phyloP scores from a whole-genome alignment of 306 rosid genomes.

The Gleditsia sinensis region DNA sequence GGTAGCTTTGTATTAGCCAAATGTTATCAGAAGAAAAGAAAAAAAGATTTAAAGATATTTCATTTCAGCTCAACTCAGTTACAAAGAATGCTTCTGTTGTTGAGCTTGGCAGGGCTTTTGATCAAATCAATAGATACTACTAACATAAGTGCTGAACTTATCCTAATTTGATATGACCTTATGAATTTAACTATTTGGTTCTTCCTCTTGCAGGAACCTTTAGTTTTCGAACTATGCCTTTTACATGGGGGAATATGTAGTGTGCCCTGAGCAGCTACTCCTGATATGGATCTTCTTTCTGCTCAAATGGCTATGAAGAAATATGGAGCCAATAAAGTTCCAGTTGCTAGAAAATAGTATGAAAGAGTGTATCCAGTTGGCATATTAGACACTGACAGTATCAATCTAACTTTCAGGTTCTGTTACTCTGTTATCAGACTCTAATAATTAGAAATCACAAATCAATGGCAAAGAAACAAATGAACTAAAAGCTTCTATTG shows the following conservation, averaged over 20 bases:
- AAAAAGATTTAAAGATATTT: background rate
- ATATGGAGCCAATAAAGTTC: constrained; percentile 59
- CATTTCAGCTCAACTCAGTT: constrained; percentile 5
- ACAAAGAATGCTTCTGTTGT: constrained; percentile 9
- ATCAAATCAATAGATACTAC: constrained; percentile 25
- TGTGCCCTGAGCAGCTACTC: constrained; percentile 77
- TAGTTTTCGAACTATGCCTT: constrained; percentile 79
- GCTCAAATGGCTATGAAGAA: constrained; percentile 75
- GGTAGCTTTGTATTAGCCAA: constrained; percentile 11
- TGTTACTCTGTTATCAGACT: constrained; percentile 22
- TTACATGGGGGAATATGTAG: constrained; percentile 59
- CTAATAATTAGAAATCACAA: background rate
- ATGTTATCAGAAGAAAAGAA: background rate
- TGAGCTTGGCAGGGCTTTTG: constrained; percentile 17
- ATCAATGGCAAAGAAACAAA: background rate
- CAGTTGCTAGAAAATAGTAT: constrained; percentile 57
- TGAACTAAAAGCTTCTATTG: background rate
- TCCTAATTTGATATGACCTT: constrained; percentile 18
- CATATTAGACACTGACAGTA: constrained; percentile 71
- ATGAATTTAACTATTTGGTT: constrained; percentile 29
- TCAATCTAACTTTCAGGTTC: constrained; percentile 84
- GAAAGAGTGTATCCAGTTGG: constrained; percentile 72
- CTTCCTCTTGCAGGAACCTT: constrained; percentile 60
- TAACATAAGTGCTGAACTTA: constrained; percentile 26
- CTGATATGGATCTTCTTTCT: constrained; percentile 74